Evolutionary conservation across 306 rosid species (phyloP).

Genomic region (Delonix regia): DNA sequence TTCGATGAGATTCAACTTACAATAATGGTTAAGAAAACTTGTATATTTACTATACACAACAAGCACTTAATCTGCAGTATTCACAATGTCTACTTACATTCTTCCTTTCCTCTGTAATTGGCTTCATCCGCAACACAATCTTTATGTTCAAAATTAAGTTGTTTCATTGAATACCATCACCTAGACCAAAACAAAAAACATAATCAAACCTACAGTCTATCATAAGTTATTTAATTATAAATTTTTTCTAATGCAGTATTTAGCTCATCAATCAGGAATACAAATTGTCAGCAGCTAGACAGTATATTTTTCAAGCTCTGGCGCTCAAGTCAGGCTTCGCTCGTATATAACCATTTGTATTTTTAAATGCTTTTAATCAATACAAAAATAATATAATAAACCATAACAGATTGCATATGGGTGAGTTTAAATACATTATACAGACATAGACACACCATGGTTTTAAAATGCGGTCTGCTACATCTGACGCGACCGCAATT

Average conservation of each 20-base stretch:
- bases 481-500: too few species aligned
- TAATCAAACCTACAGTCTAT: not conserved
- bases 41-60: constrained; percentile 49
- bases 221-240: constrained; percentile 7
- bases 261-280: not conserved
- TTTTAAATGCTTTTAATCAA: too few species aligned
- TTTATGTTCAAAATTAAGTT: constrained; percentile 49
- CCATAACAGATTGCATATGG: too few species aligned
- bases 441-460: too few species aligned
- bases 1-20: constrained; percentile 42
- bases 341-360: too few species aligned
- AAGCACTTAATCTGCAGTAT: constrained; percentile 54
- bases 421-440: too few species aligned
- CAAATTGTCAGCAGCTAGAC: not conserved
- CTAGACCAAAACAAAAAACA: constrained; percentile 44
- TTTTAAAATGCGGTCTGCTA: too few species aligned
- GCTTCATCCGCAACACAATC: constrained; percentile 62
- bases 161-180: constrained; percentile 94
- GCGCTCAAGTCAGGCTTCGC: too few species aligned
- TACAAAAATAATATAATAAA: too few species aligned
- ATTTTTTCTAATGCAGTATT: constrained; percentile 1
- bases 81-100: constrained; percentile 54
- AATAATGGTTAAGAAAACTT: constrained; percentile 44
- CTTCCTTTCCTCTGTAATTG: constrained; percentile 47
- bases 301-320: too few species aligned